Percentiles rank a stretch among this genome's conserved stretches.
These are phyloP conservation scores for Ensete ventricosum DNA, from an alignment of 176 grass and related monocot species.

Conservation along the genomic window DNA sequence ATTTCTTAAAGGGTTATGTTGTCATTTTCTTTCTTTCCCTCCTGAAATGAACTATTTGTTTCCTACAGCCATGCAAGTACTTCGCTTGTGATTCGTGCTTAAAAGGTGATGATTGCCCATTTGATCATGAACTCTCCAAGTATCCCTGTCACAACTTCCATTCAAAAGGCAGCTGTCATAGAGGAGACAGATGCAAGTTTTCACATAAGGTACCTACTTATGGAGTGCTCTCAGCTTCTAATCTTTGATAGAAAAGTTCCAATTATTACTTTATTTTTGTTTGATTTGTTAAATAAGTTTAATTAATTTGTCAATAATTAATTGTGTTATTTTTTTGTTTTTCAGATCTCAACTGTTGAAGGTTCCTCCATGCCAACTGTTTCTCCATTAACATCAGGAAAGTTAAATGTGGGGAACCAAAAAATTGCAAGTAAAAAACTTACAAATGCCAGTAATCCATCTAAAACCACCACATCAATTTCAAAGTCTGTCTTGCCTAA, in stretches of 20 bases:
- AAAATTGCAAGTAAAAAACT: constrained; percentile 32
- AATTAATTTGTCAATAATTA: neutral
- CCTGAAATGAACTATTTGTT: constrained; percentile 28
- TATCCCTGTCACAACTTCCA: constrained; percentile 78
- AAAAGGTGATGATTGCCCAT: constrained; percentile 89
- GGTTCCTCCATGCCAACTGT: constrained; percentile 28
- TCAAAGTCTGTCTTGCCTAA: constrained; percentile 25
- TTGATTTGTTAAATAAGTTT: constrained; percentile 2
- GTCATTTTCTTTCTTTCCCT: neutral
- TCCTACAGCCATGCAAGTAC: constrained; percentile 64
- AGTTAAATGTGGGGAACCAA: constrained; percentile 33
- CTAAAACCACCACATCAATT: constrained; percentile 19
- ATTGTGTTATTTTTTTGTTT: constrained; percentile 14
- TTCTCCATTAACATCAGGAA: constrained; percentile 24
- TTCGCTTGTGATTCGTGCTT: constrained; percentile 75
- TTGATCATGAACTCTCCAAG: constrained; percentile 84
- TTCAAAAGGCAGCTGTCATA: constrained; percentile 56
- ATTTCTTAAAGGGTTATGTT: neutral
- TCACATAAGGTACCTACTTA: constrained; percentile 57
- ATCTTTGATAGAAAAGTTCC: neutral
- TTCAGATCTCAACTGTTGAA: constrained; percentile 46
- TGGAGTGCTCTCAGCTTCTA: neutral
- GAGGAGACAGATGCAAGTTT: constrained; percentile 93
- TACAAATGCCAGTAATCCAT: constrained; percentile 18
- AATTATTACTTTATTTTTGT: neutral